These are phyloP conservation scores for Baudoinia panamericana DNA, from an alignment of 495 filamentous ascomycete species.

Conservation along the genomic window DNA sequence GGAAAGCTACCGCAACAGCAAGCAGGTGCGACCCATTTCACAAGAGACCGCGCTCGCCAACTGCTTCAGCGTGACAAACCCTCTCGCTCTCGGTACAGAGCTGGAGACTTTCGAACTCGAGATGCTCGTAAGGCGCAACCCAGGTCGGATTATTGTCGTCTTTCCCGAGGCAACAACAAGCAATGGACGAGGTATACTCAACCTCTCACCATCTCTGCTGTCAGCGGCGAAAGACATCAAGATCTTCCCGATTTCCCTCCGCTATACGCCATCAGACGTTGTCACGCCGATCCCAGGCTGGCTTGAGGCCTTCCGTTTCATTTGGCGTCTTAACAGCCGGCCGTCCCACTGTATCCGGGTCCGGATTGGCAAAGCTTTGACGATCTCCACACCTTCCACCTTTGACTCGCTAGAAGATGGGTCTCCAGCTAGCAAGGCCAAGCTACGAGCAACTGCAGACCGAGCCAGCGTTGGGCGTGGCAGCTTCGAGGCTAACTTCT, in stretches of 20 bases:
- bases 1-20: constrained; percentile 57
- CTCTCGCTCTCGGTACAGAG: constrained; percentile 13
- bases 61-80: constrained; percentile 35
- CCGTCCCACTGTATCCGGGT: constrained; percentile 84
- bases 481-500: constrained; percentile 36
- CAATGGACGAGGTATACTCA: constrained; percentile 82
- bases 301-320: constrained; percentile 44
- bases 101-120: constrained; percentile 43
- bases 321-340: constrained; percentile 74
- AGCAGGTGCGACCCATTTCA: constrained; percentile 59
- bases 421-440: constrained; percentile 5
- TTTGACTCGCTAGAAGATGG: constrained; percentile 5
- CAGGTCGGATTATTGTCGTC: constrained; percentile 60
- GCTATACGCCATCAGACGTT: constrained; percentile 77
- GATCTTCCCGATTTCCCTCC: constrained; percentile 80
- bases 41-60: constrained; percentile 60
- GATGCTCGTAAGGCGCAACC: constrained; percentile 51
- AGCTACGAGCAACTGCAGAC: constrained; percentile 21
- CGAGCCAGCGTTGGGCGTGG: not conserved
- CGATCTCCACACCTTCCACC: not conserved
- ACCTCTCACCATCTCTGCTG: constrained; percentile 61
- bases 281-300: constrained; percentile 72
- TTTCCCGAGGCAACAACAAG: constrained; percentile 92
- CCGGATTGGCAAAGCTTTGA: constrained; percentile 49
- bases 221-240: constrained; percentile 46